Percentiles rank a stretch among this genome's conserved stretches.
These are phyloP conservation scores for Barnettozyma pratensis DNA, from an alignment of 805 yeast genomes.

Conservation along the genomic window DNA sequence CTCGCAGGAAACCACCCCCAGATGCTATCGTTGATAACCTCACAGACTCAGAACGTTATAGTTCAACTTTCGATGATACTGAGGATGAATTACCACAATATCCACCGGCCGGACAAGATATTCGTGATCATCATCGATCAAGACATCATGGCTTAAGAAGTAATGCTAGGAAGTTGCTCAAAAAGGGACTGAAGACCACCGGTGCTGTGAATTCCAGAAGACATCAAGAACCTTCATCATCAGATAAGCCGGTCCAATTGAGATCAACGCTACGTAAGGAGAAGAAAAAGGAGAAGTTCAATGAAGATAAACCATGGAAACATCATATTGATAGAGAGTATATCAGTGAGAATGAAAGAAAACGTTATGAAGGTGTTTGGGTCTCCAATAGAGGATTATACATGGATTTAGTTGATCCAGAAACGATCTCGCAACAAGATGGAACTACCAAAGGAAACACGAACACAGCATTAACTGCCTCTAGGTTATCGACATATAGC, in stretches of 20 bases:
- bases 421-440: slow-evolving; percentile 8
- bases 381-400: slow-evolving; percentile 76
- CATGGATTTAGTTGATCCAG: slow-evolving; percentile 29
- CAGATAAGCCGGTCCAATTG: slow-evolving; percentile 18
- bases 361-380: slow-evolving; percentile 93
- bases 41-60: slow-evolving; percentile 2
- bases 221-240: not conserved
- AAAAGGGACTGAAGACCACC: slow-evolving; percentile 18
- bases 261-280: slow-evolving; percentile 25
- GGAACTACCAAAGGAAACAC: slow-evolving; percentile 21
- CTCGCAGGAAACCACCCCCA: slow-evolving; percentile 23
- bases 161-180: slow-evolving; percentile 21
- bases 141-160: slow-evolving; percentile 16
- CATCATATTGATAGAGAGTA: slow-evolving; percentile 58
- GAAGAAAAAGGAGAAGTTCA: slow-evolving; percentile 41
- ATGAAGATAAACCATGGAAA: slow-evolving; percentile 94
- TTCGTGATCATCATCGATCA: slow-evolving; percentile 1
- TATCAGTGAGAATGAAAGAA: slow-evolving; percentile 62
- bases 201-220: slow-evolving; percentile 1
- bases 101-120: slow-evolving; percentile 10
- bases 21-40: slow-evolving; percentile 4
- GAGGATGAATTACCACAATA: slow-evolving; percentile 21
- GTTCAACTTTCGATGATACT: not conserved
- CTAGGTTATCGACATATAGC: slow-evolving; percentile 26
- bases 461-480: slow-evolving; percentile 23